A percentile compares a stretch with the other conserved stretches of the same genome.
These are phyloP conservation scores for Penicillium sp. DNA, from an alignment of 2,329 filamentous ascomycete species.

Conservation along the genomic window DNA sequence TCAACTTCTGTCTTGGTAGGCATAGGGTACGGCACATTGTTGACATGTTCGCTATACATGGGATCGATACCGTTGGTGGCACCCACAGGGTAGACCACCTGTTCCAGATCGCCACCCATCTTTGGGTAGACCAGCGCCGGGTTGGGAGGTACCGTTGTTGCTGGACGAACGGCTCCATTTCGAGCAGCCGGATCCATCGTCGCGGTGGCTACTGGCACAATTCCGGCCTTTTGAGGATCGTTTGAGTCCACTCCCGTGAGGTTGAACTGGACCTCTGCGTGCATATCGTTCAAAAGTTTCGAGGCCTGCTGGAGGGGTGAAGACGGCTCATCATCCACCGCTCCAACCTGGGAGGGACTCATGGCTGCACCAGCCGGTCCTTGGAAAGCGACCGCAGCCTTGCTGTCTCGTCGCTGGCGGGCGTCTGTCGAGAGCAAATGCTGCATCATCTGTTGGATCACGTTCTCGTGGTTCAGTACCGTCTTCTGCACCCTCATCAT, in stretches of 20 bases:
- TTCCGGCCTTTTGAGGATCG: constrained; percentile 53
- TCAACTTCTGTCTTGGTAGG: constrained; percentile 58
- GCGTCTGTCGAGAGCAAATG: constrained; percentile 62
- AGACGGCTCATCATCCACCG: constrained; percentile 58
- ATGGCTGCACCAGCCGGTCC: constrained; percentile 38
- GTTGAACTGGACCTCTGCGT: constrained; percentile 60
- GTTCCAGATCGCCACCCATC: constrained; percentile 56
- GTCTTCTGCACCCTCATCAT: constrained; percentile 63
- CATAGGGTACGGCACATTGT: constrained; percentile 84
- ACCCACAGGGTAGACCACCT: constrained; percentile 83
- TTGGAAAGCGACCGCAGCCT: constrained; percentile 39
- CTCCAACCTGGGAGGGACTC: constrained; percentile 44
- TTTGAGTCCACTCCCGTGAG: constrained; percentile 61
- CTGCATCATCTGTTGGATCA: constrained; percentile 66
- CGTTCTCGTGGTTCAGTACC: constrained; percentile 65
- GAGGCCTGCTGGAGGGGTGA: constrained; percentile 64
- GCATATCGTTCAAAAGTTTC: constrained; percentile 61
- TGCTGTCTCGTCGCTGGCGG: constrained; percentile 59
- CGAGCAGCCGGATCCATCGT: constrained; percentile 50
- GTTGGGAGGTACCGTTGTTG: constrained; percentile 45
- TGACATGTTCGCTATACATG: constrained; percentile 87
- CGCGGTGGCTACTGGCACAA: constrained; percentile 53
- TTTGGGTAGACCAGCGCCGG: constrained; percentile 49
- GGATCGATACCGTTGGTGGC: constrained; percentile 89
- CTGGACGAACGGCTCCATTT: constrained; percentile 41